Conservation (phyloP, 2,329 filamentous ascomycete genomes). For the Colletotrichum sp. region DNA sequence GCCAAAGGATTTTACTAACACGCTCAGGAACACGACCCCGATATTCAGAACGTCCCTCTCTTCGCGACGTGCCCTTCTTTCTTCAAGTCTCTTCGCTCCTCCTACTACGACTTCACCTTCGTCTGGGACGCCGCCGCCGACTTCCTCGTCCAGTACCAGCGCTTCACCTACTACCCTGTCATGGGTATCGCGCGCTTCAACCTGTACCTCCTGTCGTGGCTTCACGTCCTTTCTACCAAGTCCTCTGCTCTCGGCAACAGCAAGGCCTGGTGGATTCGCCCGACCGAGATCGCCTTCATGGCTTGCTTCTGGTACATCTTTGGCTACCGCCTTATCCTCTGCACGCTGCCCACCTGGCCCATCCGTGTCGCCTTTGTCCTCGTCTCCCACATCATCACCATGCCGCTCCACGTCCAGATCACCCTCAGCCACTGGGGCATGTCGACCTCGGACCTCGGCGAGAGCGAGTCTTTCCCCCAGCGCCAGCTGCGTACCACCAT, state of each 20-base stretch:
- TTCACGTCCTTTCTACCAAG: constrained; percentile 63
- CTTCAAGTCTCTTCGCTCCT: constrained; percentile 66
- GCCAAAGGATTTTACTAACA: constrained; percentile 13
- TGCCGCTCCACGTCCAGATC: constrained; percentile 75
- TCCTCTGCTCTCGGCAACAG: constrained; percentile 59
- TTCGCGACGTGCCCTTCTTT: constrained; percentile 72
- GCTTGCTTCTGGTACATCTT: constrained; percentile 71
- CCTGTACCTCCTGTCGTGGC: constrained; percentile 71
- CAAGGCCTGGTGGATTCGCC: constrained; percentile 71
- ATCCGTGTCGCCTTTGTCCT: constrained; percentile 67
- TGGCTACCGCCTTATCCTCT: constrained; percentile 69
- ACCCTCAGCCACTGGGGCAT: constrained; percentile 77
- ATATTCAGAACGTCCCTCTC: constrained; percentile 71
- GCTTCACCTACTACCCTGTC: constrained; percentile 72
- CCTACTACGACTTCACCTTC: constrained; percentile 71
- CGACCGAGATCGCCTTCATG: constrained; percentile 68
- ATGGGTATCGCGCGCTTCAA: constrained; percentile 75
- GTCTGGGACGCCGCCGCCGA: constrained; percentile 66
- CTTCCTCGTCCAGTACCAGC: constrained; percentile 64
- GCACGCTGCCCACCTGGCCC: constrained; percentile 61
- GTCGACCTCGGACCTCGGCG: constrained; percentile 69
- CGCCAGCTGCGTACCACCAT: constrained; percentile 75
- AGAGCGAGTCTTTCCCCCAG: constrained; percentile 70
- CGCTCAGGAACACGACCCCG: constrained; percentile 57
- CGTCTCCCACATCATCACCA: constrained; percentile 68